Conservation (phyloP, 805 yeast genomes). For the Candida andamanensis region DNA sequence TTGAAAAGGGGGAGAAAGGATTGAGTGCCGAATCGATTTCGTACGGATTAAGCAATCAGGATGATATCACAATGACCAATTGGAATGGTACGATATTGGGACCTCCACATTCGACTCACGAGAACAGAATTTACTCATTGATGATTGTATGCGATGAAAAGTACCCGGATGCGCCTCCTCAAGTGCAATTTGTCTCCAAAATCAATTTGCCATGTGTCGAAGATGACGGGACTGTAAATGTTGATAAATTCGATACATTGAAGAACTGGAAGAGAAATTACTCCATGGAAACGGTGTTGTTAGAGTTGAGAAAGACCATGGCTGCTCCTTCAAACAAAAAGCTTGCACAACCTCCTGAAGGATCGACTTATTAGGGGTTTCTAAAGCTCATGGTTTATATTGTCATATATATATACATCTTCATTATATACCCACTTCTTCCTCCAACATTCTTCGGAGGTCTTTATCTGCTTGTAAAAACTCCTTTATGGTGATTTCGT, state of each 20-base stretch:
- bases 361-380: constrained; percentile 47
- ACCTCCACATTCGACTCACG: constrained; percentile 88
- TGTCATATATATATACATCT: constrained; percentile 1
- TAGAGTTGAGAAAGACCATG: constrained; percentile 84
- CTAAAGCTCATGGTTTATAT: not conserved
- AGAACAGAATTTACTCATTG: constrained; percentile 86
- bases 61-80: constrained; percentile 86
- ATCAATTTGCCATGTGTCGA: constrained; percentile 93
- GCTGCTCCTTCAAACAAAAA: constrained; percentile 77
- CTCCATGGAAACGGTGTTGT: constrained; percentile 87
- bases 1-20: constrained; percentile 98
- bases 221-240: constrained; percentile 46
- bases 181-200: constrained; percentile 72
- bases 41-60: constrained; percentile 84
- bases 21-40: constrained; percentile 95
- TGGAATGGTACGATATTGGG: constrained; percentile 99
- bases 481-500: constrained; percentile 24
- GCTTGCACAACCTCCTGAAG: constrained; percentile 89
- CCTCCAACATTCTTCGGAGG: constrained; percentile 27
- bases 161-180: constrained; percentile 90
- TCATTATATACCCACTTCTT: constrained; percentile 14
- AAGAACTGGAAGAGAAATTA: constrained; percentile 84
- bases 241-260: constrained; percentile 55
- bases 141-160: constrained; percentile 73
- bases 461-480: constrained; percentile 37